A percentile compares a stretch with the other conserved stretches of the same genome.
Conservation (phyloP, 2,329 filamentous ascomycete genomes). For the Boeremia lycopersici region DNA sequence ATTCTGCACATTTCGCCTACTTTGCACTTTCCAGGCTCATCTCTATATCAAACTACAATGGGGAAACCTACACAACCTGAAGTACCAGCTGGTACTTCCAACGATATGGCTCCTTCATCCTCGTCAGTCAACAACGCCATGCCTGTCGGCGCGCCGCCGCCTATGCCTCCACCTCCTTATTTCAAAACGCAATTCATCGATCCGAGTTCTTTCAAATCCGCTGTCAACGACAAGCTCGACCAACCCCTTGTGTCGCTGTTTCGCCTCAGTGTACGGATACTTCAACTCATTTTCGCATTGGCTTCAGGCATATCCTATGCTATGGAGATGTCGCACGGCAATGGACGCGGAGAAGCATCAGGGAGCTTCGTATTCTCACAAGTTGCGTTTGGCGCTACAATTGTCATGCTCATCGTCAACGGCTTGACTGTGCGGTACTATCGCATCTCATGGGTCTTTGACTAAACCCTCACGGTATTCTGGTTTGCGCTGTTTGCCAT, state of each 20-base stretch:
- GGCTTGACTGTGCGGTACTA: conserved; percentile 29
- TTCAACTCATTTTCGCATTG: conserved; percentile 32
- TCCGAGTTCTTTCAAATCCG: conserved; percentile 26
- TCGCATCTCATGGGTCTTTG: conserved; percentile 28
- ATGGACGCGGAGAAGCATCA: conserved; percentile 1
- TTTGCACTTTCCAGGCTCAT: not conserved
- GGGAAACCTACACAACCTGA: not conserved
- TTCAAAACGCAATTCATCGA: conserved; percentile 24
- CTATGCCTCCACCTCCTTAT: conserved; percentile 27
- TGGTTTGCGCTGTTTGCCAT: conserved; percentile 32
- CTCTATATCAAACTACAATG: not conserved
- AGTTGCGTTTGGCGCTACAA: conserved; percentile 25
- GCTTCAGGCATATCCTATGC: conserved; percentile 35
- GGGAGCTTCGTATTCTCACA: conserved; percentile 29
- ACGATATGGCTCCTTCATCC: not conserved
- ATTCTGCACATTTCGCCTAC: not conserved
- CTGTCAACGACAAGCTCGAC: conserved; percentile 25
- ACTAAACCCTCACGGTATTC: conserved; percentile 26
- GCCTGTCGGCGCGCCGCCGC: conserved; percentile 8
- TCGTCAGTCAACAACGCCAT: not conserved
- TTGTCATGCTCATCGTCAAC: conserved; percentile 24
- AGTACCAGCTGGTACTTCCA: not conserved
- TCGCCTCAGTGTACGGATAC: conserved; percentile 24
- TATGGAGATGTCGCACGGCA: conserved; percentile 23
- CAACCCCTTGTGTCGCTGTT: conserved; percentile 29